These are phyloP conservation scores for Stachybotrys chartarum DNA, from an alignment of 2,329 filamentous ascomycete species.

Conservation along the genomic window DNA sequence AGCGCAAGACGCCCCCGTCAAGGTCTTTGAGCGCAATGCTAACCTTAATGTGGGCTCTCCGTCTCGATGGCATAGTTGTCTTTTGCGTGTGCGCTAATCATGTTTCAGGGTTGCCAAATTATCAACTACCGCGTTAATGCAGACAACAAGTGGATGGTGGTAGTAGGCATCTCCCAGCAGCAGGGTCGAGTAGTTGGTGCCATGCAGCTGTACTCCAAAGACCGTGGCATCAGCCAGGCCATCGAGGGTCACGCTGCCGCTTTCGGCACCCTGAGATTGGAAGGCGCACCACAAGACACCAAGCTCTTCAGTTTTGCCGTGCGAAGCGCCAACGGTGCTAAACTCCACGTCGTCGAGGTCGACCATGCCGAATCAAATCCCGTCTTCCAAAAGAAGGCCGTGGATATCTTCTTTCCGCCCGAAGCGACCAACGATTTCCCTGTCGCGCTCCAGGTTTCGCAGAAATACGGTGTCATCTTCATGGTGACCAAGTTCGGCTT, in stretches of 20 bases:
- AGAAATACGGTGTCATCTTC: conserved; percentile 94
- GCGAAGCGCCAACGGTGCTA: conserved; percentile 79
- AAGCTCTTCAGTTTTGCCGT: conserved; percentile 97
- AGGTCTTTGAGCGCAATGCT: conserved; percentile 90
- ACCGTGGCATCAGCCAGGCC: conserved; percentile 92
- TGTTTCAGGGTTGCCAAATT: conserved; percentile 79
- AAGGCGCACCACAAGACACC: conserved; percentile 82
- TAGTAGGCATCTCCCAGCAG: conserved; percentile 91
- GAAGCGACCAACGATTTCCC: conserved; percentile 97
- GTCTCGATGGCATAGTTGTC: neutral
- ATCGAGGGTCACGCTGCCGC: conserved; percentile 96
- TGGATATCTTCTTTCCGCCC: conserved; percentile 95
- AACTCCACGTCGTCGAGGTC: conserved; percentile 96
- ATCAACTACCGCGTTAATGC: conserved; percentile 98
- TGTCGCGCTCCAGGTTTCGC: conserved; percentile 93
- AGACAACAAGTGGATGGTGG: conserved; percentile 97
- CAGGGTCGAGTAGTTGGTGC: conserved; percentile 89
- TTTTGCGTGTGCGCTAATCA: neutral
- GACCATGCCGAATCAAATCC: conserved; percentile 89
- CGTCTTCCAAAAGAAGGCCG: conserved; percentile 86
- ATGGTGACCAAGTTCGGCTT: conserved; percentile 98
- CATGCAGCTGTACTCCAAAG: conserved; percentile 95
- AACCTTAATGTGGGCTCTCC: conserved; percentile 67
- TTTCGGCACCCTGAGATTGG: conserved; percentile 82
- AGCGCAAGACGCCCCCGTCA: conserved; percentile 69